Evolutionary conservation across 1,139 yeast genomes (phyloP).

Genomic region (Kodamaea fungicola): DNA sequence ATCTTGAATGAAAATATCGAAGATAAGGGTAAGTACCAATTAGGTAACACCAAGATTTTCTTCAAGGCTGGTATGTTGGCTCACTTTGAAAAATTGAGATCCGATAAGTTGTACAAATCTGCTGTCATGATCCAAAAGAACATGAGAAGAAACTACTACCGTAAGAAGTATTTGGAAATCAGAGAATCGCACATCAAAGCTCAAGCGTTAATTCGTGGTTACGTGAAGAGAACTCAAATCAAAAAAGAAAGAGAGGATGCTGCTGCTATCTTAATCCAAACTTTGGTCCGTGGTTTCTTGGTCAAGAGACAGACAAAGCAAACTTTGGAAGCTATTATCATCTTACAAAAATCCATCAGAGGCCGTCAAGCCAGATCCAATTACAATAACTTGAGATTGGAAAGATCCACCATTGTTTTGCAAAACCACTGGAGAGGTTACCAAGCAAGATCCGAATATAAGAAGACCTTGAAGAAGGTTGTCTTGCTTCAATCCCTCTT

Average conservation of each 20-base stretch:
- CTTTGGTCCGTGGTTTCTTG: constrained; percentile 61
- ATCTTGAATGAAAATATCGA: constrained; percentile 64
- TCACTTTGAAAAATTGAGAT: constrained; percentile 78
- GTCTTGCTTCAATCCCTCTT: constrained; percentile 73
- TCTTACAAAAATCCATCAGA: constrained; percentile 67
- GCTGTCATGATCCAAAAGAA: constrained; percentile 88
- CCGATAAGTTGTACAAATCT: constrained; percentile 71
- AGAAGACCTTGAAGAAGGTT: constrained; percentile 47
- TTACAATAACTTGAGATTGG: constrained; percentile 45
- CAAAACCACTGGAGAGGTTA: constrained; percentile 69
- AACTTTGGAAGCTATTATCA: constrained; percentile 50
- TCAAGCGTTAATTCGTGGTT: constrained; percentile 68
- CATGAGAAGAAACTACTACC: constrained; percentile 63
- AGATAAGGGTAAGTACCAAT: constrained; percentile 69
- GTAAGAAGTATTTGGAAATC: constrained; percentile 56
- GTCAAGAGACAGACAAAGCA: constrained; percentile 46
- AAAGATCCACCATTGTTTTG: constrained; percentile 62
- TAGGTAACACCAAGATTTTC: constrained; percentile 87
- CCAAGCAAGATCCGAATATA: constrained; percentile 45
- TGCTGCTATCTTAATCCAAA: constrained; percentile 75
- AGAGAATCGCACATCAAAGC: constrained; percentile 52
- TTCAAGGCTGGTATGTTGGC: constrained; percentile 97
- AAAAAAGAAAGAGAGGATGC: constrained; percentile 54
- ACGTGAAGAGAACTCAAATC: constrained; percentile 53
- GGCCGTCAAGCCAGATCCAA: constrained; percentile 58